These are phyloP conservation scores for Ogataea allantospora DNA, from an alignment of 805 yeast genomes.

Conservation along the genomic window DNA sequence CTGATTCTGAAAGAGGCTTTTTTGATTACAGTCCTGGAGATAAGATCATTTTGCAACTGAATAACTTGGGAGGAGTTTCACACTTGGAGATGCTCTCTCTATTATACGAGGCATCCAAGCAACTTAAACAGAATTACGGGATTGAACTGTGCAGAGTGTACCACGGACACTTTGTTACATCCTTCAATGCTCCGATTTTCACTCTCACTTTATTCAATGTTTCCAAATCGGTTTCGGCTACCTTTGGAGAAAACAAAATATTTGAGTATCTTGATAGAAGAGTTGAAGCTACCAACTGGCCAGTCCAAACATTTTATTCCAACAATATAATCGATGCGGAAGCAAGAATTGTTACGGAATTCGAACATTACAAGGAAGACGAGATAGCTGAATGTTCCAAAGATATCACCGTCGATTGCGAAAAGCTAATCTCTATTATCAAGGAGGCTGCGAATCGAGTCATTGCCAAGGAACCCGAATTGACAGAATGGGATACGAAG, in stretches of 20 bases:
- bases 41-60: constrained; percentile 32
- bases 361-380: constrained; percentile 30
- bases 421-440: constrained; percentile 16
- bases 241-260: constrained; percentile 24
- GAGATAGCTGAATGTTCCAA: constrained; percentile 13
- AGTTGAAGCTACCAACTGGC: constrained; percentile 36
- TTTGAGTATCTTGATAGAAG: constrained; percentile 34
- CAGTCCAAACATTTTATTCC: constrained; percentile 19
- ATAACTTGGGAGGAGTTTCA: constrained; percentile 40
- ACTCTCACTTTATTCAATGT: constrained; percentile 37
- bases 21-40: constrained; percentile 32
- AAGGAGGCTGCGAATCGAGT: constrained; percentile 31
- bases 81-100: constrained; percentile 34
- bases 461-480: constrained; percentile 34
- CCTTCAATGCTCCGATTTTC: constrained; percentile 39
- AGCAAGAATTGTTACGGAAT: constrained; percentile 28
- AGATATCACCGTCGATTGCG: constrained; percentile 26
- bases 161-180: constrained; percentile 36
- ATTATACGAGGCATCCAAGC: constrained; percentile 26
- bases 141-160: constrained; percentile 33
- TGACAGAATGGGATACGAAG: constrained; percentile 41
- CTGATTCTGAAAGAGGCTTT: constrained; percentile 32
- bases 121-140: constrained; percentile 27
- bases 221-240: constrained; percentile 28
- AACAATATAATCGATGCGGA: constrained; percentile 21